Evolutionary conservation across 2,329 filamentous ascomycete species (phyloP).

Genomic region (Epichloe sp.): DNA sequence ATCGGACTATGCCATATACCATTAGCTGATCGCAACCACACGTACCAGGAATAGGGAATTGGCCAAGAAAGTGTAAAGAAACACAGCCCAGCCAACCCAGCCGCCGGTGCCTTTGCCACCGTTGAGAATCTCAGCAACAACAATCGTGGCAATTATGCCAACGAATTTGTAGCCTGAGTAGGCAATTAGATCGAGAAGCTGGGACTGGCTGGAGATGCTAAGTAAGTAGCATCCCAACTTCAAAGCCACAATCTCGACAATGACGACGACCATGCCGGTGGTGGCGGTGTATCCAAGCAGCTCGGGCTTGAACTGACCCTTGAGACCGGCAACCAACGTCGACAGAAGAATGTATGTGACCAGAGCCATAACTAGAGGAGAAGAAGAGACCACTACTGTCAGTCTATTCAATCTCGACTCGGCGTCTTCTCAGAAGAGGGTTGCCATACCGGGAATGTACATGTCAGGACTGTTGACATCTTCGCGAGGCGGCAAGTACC

Average conservation of each 20-base stretch:
- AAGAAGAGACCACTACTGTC: conserved; percentile 5
- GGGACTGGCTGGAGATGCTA: conserved; percentile 85
- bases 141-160: conserved; percentile 81
- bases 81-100: conserved; percentile 80
- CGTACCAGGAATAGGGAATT: conserved; percentile 90
- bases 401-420: conserved; percentile 7
- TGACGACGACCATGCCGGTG: conserved; percentile 67
- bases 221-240: conserved; percentile 90
- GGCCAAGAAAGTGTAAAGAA: conserved; percentile 81
- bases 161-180: conserved; percentile 99
- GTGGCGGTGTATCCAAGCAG: conserved; percentile 81
- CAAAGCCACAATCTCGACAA: conserved; percentile 78
- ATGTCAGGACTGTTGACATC: conserved; percentile 97
- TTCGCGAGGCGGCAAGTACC: conserved; percentile 84
- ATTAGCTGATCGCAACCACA: conserved; percentile 6
- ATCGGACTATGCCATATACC: no score
- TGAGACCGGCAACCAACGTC: conserved; percentile 76
- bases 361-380: conserved; percentile 65
- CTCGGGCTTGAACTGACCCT: conserved; percentile 88
- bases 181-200: conserved; percentile 84
- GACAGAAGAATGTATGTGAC: conserved; percentile 95
- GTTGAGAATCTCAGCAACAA: conserved; percentile 64
- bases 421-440: neutral
- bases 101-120: conserved; percentile 71
- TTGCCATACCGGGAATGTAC: conserved; percentile 67